Conservation (phyloP, 441 rosid species). For the Manihot esculenta region DNA sequence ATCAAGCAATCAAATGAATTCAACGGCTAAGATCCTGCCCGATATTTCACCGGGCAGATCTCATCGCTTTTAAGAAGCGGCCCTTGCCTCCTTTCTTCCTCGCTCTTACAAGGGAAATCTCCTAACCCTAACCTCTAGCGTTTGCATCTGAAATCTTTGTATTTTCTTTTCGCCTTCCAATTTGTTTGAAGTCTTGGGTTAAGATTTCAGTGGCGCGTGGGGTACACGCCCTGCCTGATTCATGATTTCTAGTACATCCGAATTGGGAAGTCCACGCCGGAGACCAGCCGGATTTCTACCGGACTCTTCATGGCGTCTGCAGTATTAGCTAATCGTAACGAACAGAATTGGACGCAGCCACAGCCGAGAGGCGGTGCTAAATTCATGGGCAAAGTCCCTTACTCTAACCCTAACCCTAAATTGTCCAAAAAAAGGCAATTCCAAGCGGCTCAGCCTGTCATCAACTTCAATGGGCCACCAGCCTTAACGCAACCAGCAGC, state of each 20-base stretch:
- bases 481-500: conserved; percentile 47
- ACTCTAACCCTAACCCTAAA: conserved; percentile 46
- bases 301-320: conserved; percentile 65
- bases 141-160: not conserved
- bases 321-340: conserved; percentile 58
- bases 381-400: conserved; percentile 54
- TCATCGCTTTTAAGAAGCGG: conserved; percentile 57
- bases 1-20: conserved; percentile 13
- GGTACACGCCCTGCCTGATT: conserved; percentile 13
- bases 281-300: conserved; percentile 23
- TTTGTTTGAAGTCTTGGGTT: not conserved
- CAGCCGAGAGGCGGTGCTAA: conserved; percentile 44
- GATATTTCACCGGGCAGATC: conserved; percentile 50
- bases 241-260: conserved; percentile 24
- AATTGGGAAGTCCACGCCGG: conserved; percentile 24
- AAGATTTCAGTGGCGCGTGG: conserved; percentile 20
- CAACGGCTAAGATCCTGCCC: conserved; percentile 44
- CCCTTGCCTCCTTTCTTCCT: conserved; percentile 34
- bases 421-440: conserved; percentile 41
- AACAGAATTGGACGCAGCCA: conserved; percentile 52
- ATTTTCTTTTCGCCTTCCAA: not conserved
- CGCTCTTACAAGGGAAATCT: conserved; percentile 41
- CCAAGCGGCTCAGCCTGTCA: conserved; percentile 26
- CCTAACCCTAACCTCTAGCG: conserved; percentile 33
- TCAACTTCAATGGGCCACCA: conserved; percentile 42